Conservation (phyloP, 352 stramenopile species). For the Pythium phragmitis region DNA sequence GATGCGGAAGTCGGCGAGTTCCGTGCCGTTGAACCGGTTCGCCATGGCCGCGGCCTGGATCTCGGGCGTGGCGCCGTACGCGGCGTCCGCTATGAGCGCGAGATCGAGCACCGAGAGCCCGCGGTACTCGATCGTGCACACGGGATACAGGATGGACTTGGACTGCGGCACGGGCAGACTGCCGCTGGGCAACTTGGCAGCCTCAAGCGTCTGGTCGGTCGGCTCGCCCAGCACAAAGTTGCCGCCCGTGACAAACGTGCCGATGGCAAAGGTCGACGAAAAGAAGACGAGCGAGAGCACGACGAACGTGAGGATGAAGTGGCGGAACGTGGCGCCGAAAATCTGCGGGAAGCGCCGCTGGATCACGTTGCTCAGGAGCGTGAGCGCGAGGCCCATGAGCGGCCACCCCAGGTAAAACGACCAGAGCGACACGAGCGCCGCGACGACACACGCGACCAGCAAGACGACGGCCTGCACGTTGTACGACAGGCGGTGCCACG, state of each 20-base stretch:
- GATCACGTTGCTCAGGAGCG: slow-evolving; percentile 74
- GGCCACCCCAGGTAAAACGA: slow-evolving; percentile 78
- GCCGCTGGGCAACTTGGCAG: slow-evolving; percentile 17
- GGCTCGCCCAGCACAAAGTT: slow-evolving; percentile 81
- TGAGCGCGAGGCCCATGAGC: slow-evolving; percentile 82
- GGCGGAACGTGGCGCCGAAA: slow-evolving; percentile 81
- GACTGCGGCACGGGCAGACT: slow-evolving; percentile 20
- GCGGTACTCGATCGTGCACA: slow-evolving; percentile 61
- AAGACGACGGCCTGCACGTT: slow-evolving; percentile 35
- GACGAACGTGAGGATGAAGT: slow-evolving; percentile 84
- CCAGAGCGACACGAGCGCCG: slow-evolving; percentile 80
- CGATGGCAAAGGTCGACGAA: slow-evolving; percentile 84
- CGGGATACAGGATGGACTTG: slow-evolving; percentile 65
- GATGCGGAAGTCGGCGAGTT: slow-evolving; percentile 72
- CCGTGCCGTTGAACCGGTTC: slow-evolving; percentile 80
- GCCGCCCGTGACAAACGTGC: slow-evolving; percentile 82
- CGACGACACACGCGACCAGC: slow-evolving; percentile 60
- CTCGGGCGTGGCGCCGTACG: slow-evolving; percentile 75
- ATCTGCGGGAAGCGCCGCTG: slow-evolving; percentile 83
- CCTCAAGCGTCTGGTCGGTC: slow-evolving; percentile 36
- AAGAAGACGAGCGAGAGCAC: slow-evolving; percentile 87
- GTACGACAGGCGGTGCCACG: slow-evolving; percentile 81
- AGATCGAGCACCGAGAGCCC: slow-evolving; percentile 84
- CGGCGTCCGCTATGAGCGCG: slow-evolving; percentile 77
- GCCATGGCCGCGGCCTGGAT: slow-evolving; percentile 73